A percentile compares a stretch with the other conserved stretches of the same genome.
phyloP scores from a whole-genome alignment of 2,329 filamentous ascomycete species.

The Rutstroemia sp. region DNA sequence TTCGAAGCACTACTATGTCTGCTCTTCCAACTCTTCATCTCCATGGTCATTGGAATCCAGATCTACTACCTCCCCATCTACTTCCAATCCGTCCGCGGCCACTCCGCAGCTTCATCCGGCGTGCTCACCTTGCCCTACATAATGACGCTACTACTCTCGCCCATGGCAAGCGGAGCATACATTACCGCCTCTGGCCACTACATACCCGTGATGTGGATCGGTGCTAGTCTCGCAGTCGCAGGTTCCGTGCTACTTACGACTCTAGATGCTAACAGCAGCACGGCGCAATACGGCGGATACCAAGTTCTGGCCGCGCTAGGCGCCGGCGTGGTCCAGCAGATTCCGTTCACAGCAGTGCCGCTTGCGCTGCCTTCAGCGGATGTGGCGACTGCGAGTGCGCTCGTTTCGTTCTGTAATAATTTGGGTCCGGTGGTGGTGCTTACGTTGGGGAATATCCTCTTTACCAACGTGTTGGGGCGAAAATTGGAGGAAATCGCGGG shows the following conservation, averaged over 20 bases:
- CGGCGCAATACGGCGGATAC: conserved; percentile 41
- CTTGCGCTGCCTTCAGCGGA: conserved; percentile 36
- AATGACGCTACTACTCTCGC: neutral
- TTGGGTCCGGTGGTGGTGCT: neutral
- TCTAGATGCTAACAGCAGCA: conserved; percentile 34
- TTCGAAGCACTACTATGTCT: conserved; percentile 22
- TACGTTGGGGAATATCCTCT: neutral
- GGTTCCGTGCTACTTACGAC: conserved; percentile 18
- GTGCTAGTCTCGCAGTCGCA: conserved; percentile 22
- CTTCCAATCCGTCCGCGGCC: conserved; percentile 25
- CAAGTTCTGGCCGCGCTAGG: conserved; percentile 40
- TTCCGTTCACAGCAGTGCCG: conserved; percentile 41
- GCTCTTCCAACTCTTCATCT: neutral
- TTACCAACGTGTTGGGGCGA: neutral
- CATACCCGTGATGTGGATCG: conserved; percentile 16
- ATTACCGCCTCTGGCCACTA: neutral
- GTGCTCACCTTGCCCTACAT: neutral
- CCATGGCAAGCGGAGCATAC: neutral
- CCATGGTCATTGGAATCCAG: conserved; percentile 1
- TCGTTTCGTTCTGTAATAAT: neutral
- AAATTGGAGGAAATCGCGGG: neutral
- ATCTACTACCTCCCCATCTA: conserved; percentile 24
- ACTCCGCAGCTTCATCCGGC: neutral
- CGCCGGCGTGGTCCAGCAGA: conserved; percentile 37
- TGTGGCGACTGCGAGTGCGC: neutral